Base-by-base conservation (phyloP, 129 eudicot genomes). In the Flaveria brownii region DNA sequence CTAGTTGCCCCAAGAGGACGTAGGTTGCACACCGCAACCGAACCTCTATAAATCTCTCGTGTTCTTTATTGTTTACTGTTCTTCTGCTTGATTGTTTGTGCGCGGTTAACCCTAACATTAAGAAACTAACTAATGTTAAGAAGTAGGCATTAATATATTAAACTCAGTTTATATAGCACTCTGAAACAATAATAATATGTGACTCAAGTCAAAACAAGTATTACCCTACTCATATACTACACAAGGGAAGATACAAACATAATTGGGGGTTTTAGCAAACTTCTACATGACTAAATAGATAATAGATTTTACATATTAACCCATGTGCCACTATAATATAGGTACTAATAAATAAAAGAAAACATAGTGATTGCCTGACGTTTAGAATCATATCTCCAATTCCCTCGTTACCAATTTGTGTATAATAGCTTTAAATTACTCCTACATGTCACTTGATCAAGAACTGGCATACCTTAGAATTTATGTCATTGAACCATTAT, bases 361-460 rank as follows among this genome's bases (percentile, higher is more conserved):
- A 64, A 14, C 45, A 33, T 30, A 33, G 5, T 36, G 33, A 64
- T 36, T 64, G n/a, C 70, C 49, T 4, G 47, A 64, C n/a, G 2
- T 8, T 30, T 1, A 64, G 46, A 33, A 64, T 33, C 70, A 64
- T n/a, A 33, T 18, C 13, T 17, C 54, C 13, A 62, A 64, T 14
- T 51, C 26, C 72, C 16, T 47, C 11, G 12, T 23, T 14, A 50
- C 73, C 33, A 65, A 76, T 15, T 28, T 15, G 63, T 49, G 14
- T 12, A 49, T 6, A 9, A 3, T 43, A 57, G 70, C 78, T 42
- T n/a, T 51, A 42, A 41, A 18, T 33, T 61, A 64, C 63, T 50
- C 64, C 64, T 75, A 75, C 33, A 28, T 17, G 46, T 74, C 68
- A 57, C 26, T 39, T 57, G 43, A 73, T 57, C 78, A 57, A 25